A percentile compares a stretch with the other conserved stretches of the same genome.
phyloP scores from a whole-genome alignment of 768 basidiomycete genomes.

The Boletus bicolor region DNA sequence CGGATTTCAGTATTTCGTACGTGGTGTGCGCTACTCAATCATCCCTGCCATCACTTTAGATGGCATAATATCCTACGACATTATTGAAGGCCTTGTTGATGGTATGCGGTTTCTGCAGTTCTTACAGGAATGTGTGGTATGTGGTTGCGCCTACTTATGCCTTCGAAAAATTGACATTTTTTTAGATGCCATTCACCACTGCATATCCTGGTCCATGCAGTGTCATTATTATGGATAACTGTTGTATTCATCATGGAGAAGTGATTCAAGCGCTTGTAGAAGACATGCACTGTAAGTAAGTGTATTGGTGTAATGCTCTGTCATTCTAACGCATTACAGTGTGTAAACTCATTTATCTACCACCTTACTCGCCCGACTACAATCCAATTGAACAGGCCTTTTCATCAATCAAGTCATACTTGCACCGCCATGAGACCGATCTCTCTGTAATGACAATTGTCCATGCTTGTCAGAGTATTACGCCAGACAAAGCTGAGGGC shows the following conservation, averaged over 20 bases:
- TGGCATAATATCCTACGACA: no score
- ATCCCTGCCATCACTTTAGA: not conserved
- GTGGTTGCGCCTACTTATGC: not conserved
- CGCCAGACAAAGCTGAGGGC: not conserved
- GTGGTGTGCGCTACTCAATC: not conserved
- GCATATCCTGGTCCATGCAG: not conserved
- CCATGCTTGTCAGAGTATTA: slow-evolving; percentile 2
- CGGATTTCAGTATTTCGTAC: not conserved
- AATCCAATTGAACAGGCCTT: no score
- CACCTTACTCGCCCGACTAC: no score
- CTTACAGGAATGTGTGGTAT: not conserved
- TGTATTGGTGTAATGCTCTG: no score
- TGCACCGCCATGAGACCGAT: not conserved
- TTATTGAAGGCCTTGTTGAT: not conserved
- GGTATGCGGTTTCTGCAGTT: not conserved
- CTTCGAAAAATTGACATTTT: not conserved
- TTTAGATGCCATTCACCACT: not conserved
- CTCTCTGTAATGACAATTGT: not conserved
- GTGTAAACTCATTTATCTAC: no score
- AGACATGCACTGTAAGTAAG: no score
- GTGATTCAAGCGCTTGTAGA: slow-evolving; percentile 14
- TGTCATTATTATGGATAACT: slow-evolving; percentile 17
- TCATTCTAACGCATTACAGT: no score
- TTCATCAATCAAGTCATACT: not conserved
- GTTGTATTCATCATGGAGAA: slow-evolving; percentile 21